phyloP scores from a whole-genome alignment of 169 alveolate genomes.

The Babesia sp. region DNA sequence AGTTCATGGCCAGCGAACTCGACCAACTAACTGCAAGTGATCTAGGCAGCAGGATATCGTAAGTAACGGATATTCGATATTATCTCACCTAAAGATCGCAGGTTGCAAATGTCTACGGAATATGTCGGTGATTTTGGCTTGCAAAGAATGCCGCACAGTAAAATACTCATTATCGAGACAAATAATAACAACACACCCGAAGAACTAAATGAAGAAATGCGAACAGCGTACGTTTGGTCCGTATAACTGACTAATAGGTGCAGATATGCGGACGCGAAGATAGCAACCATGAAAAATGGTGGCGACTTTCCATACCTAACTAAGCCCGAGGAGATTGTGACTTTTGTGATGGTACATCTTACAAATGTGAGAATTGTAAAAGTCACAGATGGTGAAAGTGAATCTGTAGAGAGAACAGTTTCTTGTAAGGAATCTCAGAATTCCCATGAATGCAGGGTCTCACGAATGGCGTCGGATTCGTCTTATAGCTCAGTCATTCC shows the following conservation, averaged over 20 bases:
- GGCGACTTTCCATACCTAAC: slow-evolving; percentile 75
- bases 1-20: slow-evolving; percentile 77
- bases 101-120: slow-evolving; percentile 72
- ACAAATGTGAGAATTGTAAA: slow-evolving; percentile 35
- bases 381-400: neutral
- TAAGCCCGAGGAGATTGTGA: slow-evolving; percentile 71
- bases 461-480: slow-evolving; percentile 7
- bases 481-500: slow-evolving; percentile 19
- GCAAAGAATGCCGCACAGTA: slow-evolving; percentile 18
- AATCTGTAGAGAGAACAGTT: neutral
- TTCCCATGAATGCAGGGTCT: neutral
- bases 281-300: slow-evolving; percentile 71
- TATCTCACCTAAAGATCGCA: neutral
- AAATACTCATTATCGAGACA: slow-evolving; percentile 70
- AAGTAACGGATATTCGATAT: neutral
- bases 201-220: slow-evolving; percentile 56
- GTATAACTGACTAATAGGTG: neutral
- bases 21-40: slow-evolving; percentile 73
- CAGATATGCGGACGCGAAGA: slow-evolving; percentile 68
- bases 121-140: slow-evolving; percentile 37
- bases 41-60: slow-evolving; percentile 73
- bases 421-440: neutral
- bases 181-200: slow-evolving; percentile 63
- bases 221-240: slow-evolving; percentile 11
- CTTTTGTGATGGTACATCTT: slow-evolving; percentile 70